Conservation (phyloP, 495 filamentous ascomycete species). For the Cairneyella variabilis region DNA sequence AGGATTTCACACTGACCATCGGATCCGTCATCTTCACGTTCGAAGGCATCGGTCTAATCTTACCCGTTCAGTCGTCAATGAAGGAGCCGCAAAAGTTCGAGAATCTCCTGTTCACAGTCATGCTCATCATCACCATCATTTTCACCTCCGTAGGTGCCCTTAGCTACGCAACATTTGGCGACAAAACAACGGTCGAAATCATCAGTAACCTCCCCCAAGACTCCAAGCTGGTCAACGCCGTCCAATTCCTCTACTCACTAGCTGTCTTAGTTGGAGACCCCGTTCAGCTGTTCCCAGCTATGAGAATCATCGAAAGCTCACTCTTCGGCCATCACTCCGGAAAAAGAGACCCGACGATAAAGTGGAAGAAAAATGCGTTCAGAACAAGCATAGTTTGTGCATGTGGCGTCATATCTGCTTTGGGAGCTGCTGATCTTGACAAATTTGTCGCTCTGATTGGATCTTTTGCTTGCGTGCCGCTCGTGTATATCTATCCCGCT, state of each 20-base stretch:
- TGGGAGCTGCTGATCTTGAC: slow-evolving; percentile 57
- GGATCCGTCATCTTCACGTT: slow-evolving; percentile 65
- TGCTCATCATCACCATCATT: slow-evolving; percentile 58
- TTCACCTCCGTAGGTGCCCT: slow-evolving; percentile 61
- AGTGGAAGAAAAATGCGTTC: slow-evolving; percentile 66
- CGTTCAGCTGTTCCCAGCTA: slow-evolving; percentile 61
- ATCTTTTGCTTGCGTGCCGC: slow-evolving; percentile 49
- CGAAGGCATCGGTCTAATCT: slow-evolving; percentile 62
- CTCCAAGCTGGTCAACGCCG: slow-evolving; percentile 58
- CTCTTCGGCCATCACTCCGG: slow-evolving; percentile 54
- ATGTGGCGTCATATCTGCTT: slow-evolving; percentile 47
- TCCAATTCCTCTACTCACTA: slow-evolving; percentile 63
- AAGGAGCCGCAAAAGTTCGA: slow-evolving; percentile 54
- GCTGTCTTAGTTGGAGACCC: slow-evolving; percentile 59
- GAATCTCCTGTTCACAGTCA: slow-evolving; percentile 52
- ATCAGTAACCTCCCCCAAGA: slow-evolving; percentile 63
- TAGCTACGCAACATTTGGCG: slow-evolving; percentile 62
- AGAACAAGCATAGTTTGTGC: slow-evolving; percentile 42
- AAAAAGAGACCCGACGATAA: slow-evolving; percentile 46
- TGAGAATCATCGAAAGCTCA: slow-evolving; percentile 54
- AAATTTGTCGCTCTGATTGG: slow-evolving; percentile 63
- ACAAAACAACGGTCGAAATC: slow-evolving; percentile 53
- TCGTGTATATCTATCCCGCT: slow-evolving; percentile 20
- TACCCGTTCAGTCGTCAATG: slow-evolving; percentile 64
- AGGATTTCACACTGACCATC: slow-evolving; percentile 56